These are phyloP conservation scores for Guillardia theta DNA, from an alignment of 78 protist genomes.

Conservation along the genomic window DNA sequence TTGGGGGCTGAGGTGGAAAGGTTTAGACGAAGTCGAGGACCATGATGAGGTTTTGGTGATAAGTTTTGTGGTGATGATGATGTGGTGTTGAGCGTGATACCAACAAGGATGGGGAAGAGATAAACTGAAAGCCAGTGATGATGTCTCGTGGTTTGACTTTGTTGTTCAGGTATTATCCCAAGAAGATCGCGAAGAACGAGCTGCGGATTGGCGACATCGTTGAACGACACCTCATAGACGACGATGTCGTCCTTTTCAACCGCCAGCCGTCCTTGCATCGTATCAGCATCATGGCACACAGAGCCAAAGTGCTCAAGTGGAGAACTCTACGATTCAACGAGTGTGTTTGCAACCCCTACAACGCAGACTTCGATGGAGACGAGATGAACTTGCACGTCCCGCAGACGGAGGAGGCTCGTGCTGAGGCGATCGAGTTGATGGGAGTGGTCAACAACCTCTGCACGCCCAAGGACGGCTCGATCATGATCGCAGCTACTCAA, in stretches of 20 bases:
- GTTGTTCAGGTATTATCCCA: background rate
- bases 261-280: slow-evolving; percentile 99
- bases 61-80: too few relatives aligned
- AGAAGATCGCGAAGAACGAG: background rate
- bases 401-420: slow-evolving; percentile 94
- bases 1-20: too few relatives aligned
- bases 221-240: slow-evolving; percentile 93
- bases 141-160: background rate
- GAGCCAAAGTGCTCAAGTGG: slow-evolving; percentile 61
- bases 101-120: too few relatives aligned
- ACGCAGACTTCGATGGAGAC: slow-evolving; percentile 96
- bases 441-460: slow-evolving; percentile 77
- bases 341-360: slow-evolving; percentile 35
- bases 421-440: slow-evolving; percentile 92
- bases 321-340: slow-evolving; percentile 98
- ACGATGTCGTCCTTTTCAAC: slow-evolving; percentile 96
- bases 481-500: slow-evolving; percentile 96
- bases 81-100: too few relatives aligned
- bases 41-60: too few relatives aligned
- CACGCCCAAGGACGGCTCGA: slow-evolving; percentile 97
- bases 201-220: slow-evolving; percentile 83
- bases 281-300: slow-evolving; percentile 94
- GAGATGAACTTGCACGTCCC: slow-evolving; percentile 96
- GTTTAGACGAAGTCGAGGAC: too few relatives aligned
- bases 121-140: too few relatives aligned